These are phyloP conservation scores for Trypanosoma melophagium DNA, from an alignment of 208 protist species.

Conservation along the genomic window DNA sequence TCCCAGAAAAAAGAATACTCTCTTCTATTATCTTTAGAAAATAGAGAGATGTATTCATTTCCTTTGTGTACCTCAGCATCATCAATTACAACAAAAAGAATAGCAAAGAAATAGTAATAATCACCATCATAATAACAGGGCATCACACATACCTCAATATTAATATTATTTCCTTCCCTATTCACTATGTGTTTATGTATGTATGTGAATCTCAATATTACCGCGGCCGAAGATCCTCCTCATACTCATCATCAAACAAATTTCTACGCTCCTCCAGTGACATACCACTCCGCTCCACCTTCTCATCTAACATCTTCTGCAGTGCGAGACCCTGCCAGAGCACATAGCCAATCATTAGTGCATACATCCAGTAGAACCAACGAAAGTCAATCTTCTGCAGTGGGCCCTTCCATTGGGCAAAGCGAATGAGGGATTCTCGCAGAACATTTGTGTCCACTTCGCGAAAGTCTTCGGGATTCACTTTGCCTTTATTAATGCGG, in stretches of 20 bases:
- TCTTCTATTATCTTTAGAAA: too few relatives aligned
- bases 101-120: too few relatives aligned
- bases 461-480: constrained; percentile 80
- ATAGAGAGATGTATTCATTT: too few relatives aligned
- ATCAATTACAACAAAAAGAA: too few relatives aligned
- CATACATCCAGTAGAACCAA: constrained; percentile 86
- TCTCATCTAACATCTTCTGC: constrained; percentile 57
- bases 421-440: constrained; percentile 67
- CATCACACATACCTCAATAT: too few relatives aligned
- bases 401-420: constrained; percentile 70
- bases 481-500: constrained; percentile 75
- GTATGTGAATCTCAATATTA: constrained; percentile 26
- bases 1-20: too few relatives aligned
- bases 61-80: too few relatives aligned
- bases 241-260: constrained; percentile 83
- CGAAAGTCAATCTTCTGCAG: constrained; percentile 85
- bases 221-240: constrained; percentile 73
- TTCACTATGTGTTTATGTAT: not conserved
- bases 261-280: constrained; percentile 60
- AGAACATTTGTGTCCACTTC: constrained; percentile 85
- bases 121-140: too few relatives aligned
- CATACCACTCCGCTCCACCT: constrained; percentile 54
- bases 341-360: constrained; percentile 75
- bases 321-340: constrained; percentile 66
- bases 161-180: too few relatives aligned